phyloP scores from a whole-genome alignment of 2,329 filamentous ascomycete species.

The Epichloe sp. region DNA sequence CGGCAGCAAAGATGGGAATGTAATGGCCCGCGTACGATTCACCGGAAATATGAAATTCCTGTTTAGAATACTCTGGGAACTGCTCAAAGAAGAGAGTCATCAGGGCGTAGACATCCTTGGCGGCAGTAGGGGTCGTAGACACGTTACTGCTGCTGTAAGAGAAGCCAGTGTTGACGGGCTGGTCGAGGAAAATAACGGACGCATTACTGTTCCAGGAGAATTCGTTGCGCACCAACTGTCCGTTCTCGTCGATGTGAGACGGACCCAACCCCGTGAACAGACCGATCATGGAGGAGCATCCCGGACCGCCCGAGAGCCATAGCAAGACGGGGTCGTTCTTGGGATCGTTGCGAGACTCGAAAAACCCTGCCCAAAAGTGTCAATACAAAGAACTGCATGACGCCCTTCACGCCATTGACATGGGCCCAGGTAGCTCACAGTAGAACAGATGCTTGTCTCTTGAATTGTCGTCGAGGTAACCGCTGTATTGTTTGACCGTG shows the following conservation, averaged over 20 bases:
- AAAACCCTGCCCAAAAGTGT: constrained; percentile 60
- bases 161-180: constrained; percentile 96
- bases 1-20: constrained; percentile 80
- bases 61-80: constrained; percentile 87
- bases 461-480: constrained; percentile 92
- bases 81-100: constrained; percentile 98
- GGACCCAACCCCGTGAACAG: constrained; percentile 97
- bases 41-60: constrained; percentile 96
- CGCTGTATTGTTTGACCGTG: constrained; percentile 93
- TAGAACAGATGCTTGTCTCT: constrained; percentile 98
- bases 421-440: constrained; percentile 46
- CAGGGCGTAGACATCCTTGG: constrained; percentile 96
- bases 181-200: constrained; percentile 97
- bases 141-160: constrained; percentile 88
- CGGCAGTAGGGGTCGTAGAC: constrained; percentile 85
- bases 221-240: constrained; percentile 73
- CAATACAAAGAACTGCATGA: too few species aligned
- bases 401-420: too few species aligned
- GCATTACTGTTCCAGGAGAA: constrained; percentile 95
- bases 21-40: constrained; percentile 95
- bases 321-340: constrained; percentile 91
- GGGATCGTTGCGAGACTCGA: constrained; percentile 95
- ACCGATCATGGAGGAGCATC: constrained; percentile 91
- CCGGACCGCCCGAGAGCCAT: constrained; percentile 91
- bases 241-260: constrained; percentile 72